Evolutionary conservation across 2,329 filamentous ascomycete genomes (phyloP).

Genomic region (Alternaria postmessia): DNA sequence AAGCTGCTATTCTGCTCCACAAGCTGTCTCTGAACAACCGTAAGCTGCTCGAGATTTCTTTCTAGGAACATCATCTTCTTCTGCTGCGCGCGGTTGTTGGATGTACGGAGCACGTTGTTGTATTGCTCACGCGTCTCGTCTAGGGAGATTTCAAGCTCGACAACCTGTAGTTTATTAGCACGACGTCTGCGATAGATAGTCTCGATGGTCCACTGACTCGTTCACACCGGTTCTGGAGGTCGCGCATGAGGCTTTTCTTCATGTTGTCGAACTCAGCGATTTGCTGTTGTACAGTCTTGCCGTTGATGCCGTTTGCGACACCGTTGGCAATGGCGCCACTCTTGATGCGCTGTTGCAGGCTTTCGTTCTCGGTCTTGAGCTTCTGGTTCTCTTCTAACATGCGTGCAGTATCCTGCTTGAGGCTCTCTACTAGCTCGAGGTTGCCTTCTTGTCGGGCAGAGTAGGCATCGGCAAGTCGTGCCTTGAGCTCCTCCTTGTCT

Average conservation of each 20-base stretch:
- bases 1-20: constrained; percentile 94
- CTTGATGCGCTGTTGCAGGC: constrained; percentile 78
- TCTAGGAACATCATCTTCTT: constrained; percentile 99
- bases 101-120: constrained; percentile 95
- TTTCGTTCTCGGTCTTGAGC: constrained; percentile 81
- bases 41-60: constrained; percentile 96
- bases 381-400: constrained; percentile 84
- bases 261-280: constrained; percentile 98
- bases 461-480: constrained; percentile 78
- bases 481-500: constrained; percentile 86
- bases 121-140: constrained; percentile 99
- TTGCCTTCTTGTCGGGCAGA: constrained; percentile 77
- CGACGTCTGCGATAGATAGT: constrained; percentile 9
- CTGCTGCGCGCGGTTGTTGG: constrained; percentile 97
- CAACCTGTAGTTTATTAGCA: constrained; percentile 61
- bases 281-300: constrained; percentile 95
- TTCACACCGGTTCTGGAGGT: constrained; percentile 97
- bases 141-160: constrained; percentile 96
- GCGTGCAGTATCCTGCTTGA: constrained; percentile 77
- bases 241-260: constrained; percentile 99
- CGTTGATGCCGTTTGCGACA: constrained; percentile 66
- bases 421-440: constrained; percentile 75
- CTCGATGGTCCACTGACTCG: constrained; percentile 61
- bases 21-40: constrained; percentile 94
- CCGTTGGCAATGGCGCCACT: constrained; percentile 68